phyloP scores from a whole-genome alignment of 139 green algal genomes.

The Chlorella sorokiniana region DNA sequence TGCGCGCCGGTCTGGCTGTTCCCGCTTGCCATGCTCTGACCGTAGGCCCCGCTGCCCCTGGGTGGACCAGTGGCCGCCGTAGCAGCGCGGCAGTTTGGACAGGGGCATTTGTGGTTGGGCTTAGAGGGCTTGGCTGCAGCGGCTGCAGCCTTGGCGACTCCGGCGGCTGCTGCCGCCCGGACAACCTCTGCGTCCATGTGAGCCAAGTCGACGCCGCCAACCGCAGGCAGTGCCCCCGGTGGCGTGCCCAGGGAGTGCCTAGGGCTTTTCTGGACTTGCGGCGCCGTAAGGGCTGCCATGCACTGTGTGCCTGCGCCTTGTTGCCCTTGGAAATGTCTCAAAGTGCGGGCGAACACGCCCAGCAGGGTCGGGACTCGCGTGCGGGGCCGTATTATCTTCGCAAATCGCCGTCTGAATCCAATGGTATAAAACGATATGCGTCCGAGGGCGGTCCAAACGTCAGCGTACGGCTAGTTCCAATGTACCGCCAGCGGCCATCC shows the following conservation, averaged over 20 bases:
- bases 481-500: too few relatives aligned
- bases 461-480: too few relatives aligned
- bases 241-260: background rate
- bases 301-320: background rate
- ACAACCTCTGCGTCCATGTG: background rate
- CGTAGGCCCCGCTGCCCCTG: background rate
- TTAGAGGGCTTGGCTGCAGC: background rate
- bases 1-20: background rate
- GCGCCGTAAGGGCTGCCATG: background rate
- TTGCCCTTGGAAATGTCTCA: background rate
- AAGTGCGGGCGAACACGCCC: background rate
- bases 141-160: background rate
- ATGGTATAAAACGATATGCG: too few relatives aligned
- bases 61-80: background rate
- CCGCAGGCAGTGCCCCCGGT: too few relatives aligned
- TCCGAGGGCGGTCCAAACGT: too few relatives aligned
- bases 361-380: too few relatives aligned
- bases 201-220: background rate
- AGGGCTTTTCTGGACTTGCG: background rate
- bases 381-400: too few relatives aligned
- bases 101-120: constrained; percentile 27
- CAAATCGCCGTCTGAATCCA: too few relatives aligned
- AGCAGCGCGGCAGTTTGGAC: constrained; percentile 21
- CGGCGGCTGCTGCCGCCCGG: background rate
- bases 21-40: background rate